Percentiles rank a stretch among this genome's conserved stretches.
phyloP scores from a whole-genome alignment of 768 basidiomycete species.

The Pleurotus giganteus region DNA sequence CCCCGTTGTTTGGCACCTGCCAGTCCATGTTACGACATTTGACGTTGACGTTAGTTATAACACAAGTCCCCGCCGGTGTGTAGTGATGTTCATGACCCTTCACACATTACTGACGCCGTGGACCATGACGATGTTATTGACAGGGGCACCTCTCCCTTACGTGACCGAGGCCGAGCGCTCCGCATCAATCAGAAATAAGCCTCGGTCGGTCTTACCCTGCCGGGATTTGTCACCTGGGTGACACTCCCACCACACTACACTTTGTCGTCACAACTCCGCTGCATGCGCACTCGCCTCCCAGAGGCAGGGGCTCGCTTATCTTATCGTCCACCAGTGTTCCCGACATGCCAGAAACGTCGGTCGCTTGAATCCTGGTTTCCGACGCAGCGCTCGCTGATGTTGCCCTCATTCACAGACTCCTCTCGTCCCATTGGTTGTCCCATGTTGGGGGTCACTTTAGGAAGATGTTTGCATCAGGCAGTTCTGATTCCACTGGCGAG shows the following conservation, averaged over 20 bases:
- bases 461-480: background rate
- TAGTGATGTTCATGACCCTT: background rate
- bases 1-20: background rate
- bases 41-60: background rate
- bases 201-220: background rate
- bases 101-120: background rate
- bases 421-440: background rate
- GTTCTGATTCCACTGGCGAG: background rate
- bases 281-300: background rate
- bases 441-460: background rate
- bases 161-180: slow-evolving; percentile 5
- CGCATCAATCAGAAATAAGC: background rate
- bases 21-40: background rate
- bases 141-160: background rate
- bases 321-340: background rate
- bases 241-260: slow-evolving; percentile 1
- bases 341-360: background rate
- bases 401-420: background rate
- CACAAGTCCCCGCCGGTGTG: background rate
- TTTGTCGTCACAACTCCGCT: slow-evolving; percentile 5
- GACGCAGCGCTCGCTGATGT: background rate
- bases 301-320: background rate
- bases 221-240: slow-evolving; percentile 2
- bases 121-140: background rate
- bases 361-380: background rate